A percentile compares a stretch with the other conserved stretches of the same genome.
Evolutionary conservation across 352 stramenopile species (phyloP).

Genomic region (Globisporangium canariense): DNA sequence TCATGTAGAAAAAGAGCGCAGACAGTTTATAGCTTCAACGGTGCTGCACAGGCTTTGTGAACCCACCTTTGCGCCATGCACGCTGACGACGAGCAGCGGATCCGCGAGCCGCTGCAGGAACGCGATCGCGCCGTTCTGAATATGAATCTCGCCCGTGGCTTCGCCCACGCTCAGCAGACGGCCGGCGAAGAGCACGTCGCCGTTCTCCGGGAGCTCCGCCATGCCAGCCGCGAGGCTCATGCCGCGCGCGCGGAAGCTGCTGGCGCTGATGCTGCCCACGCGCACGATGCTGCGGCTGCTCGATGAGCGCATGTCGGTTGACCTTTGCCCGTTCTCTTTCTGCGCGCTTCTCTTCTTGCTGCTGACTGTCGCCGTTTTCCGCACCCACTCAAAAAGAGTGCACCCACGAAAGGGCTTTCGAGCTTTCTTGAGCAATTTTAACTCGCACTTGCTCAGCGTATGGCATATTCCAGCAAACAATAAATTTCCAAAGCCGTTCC

Average conservation of each 20-base stretch:
- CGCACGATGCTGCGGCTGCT: constrained; percentile 17
- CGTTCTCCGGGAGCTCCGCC: constrained; percentile 17
- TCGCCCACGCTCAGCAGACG: constrained; percentile 52
- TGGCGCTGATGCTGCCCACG: constrained; percentile 13
- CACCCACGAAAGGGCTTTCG: too few species aligned
- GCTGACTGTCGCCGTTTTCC: too few species aligned
- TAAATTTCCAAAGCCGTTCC: too few species aligned
- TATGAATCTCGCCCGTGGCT: constrained; percentile 49
- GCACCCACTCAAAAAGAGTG: too few species aligned
- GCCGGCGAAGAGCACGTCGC: constrained; percentile 60
- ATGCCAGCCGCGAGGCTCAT: neutral
- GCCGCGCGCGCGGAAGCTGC: constrained; percentile 5
- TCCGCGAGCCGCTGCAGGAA: constrained; percentile 73
- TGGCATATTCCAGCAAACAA: too few species aligned
- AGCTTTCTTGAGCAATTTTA: too few species aligned
- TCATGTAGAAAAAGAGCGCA: neutral
- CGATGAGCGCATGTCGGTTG: neutral
- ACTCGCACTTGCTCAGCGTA: too few species aligned
- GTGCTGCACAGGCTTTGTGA: too few species aligned
- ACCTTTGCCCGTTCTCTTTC: neutral
- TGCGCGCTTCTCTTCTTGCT: neutral
- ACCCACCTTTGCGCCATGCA: constrained; percentile 49
- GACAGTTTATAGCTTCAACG: neutral
- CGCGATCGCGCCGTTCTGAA: constrained; percentile 64
- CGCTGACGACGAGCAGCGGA: constrained; percentile 61